These are phyloP conservation scores for Blastobotrys arbuscula DNA, from an alignment of 1,139 yeast species.

Conservation along the genomic window DNA sequence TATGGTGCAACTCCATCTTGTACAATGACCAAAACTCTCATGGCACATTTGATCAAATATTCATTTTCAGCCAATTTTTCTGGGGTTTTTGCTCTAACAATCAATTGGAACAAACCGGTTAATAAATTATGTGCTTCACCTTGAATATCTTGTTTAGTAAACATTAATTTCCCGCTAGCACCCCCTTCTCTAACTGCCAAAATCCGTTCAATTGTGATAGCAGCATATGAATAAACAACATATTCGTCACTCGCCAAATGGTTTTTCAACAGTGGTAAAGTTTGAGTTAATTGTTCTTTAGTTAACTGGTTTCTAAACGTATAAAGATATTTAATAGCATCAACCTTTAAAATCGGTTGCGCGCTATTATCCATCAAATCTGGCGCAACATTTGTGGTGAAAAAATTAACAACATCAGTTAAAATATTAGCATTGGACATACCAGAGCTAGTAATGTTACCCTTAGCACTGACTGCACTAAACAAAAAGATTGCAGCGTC, in stretches of 20 bases:
- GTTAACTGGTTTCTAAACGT: slow-evolving; percentile 90
- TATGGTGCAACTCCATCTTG: slow-evolving; percentile 55
- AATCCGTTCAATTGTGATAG: slow-evolving; percentile 86
- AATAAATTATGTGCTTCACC: slow-evolving; percentile 52
- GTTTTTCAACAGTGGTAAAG: slow-evolving; percentile 72
- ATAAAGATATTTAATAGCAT: slow-evolving; percentile 86
- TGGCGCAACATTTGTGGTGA: slow-evolving; percentile 70
- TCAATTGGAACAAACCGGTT: slow-evolving; percentile 58
- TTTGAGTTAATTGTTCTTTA: slow-evolving; percentile 70
- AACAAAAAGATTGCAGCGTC: slow-evolving; percentile 84
- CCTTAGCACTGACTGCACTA: slow-evolving; percentile 86
- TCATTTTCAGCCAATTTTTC: slow-evolving; percentile 95
- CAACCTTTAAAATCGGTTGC: slow-evolving; percentile 63
- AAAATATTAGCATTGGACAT: slow-evolving; percentile 81
- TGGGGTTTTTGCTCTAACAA: slow-evolving; percentile 60
- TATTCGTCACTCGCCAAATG: slow-evolving; percentile 60
- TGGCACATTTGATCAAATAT: slow-evolving; percentile 79
- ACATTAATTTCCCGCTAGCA: slow-evolving; percentile 48
- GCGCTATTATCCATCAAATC: slow-evolving; percentile 55
- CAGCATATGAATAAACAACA: slow-evolving; percentile 88
- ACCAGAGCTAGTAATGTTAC: slow-evolving; percentile 77
- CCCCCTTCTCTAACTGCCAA: slow-evolving; percentile 57
- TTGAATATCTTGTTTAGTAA: slow-evolving; percentile 65
- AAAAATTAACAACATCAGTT: slow-evolving; percentile 83
- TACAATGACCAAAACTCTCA: slow-evolving; percentile 74